These are phyloP conservation scores for Trypanosoma cruzi DNA, from an alignment of 208 protist genomes.

Conservation along the genomic window DNA sequence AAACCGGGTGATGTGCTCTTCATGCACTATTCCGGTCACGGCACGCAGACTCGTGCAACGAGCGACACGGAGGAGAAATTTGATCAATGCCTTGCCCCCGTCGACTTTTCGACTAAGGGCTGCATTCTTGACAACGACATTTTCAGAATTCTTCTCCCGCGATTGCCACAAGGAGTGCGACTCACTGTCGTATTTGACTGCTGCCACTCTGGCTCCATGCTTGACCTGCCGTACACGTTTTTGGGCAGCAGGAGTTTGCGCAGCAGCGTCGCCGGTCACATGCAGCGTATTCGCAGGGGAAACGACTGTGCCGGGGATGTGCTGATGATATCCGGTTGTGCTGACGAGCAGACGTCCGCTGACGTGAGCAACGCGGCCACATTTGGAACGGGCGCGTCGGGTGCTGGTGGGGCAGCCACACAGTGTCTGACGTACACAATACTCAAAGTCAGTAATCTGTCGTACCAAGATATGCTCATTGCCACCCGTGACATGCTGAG, in stretches of 20 bases:
- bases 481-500: constrained; percentile 60
- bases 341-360: constrained; percentile 61
- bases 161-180: constrained; percentile 54
- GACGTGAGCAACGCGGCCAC: constrained; percentile 58
- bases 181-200: constrained; percentile 88
- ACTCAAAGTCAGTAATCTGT: constrained; percentile 47
- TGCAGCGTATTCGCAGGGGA: constrained; percentile 63
- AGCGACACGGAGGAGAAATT: constrained; percentile 64
- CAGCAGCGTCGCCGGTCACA: constrained; percentile 34
- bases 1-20: constrained; percentile 82
- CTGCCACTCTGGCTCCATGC: constrained; percentile 88
- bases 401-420: constrained; percentile 71
- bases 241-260: constrained; percentile 31
- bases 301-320: constrained; percentile 56
- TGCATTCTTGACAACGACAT: constrained; percentile 84
- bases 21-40: constrained; percentile 86
- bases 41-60: constrained; percentile 48
- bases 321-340: constrained; percentile 73
- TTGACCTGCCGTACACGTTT: constrained; percentile 81
- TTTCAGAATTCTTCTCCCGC: constrained; percentile 45
- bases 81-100: constrained; percentile 74
- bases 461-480: constrained; percentile 39
- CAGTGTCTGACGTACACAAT: constrained; percentile 63
- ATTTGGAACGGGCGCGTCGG: constrained; percentile 46
- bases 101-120: constrained; percentile 55